Conservation (phyloP, 2,329 filamentous ascomycete genomes). For the Botrytis paeoniae region DNA sequence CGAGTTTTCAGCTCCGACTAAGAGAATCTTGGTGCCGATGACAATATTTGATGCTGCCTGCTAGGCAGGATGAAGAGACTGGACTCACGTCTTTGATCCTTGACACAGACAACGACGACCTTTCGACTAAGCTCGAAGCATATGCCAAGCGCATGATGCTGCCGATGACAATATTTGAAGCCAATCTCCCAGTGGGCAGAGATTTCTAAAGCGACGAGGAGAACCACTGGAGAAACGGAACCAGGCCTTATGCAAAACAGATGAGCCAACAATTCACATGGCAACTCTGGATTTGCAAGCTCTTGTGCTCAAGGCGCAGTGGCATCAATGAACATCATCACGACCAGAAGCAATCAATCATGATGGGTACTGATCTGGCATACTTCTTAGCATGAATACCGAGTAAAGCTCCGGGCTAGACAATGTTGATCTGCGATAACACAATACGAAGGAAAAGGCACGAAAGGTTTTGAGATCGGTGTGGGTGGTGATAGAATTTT, state of each 20-base stretch:
- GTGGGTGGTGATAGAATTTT: background rate
- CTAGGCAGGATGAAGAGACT: slow-evolving; percentile 34
- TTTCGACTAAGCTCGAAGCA: slow-evolving; percentile 42
- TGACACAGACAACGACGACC: slow-evolving; percentile 58
- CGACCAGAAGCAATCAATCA: background rate
- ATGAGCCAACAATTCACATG: background rate
- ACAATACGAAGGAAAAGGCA: background rate
- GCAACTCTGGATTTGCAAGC: background rate
- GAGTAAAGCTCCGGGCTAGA: background rate
- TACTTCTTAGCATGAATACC: background rate
- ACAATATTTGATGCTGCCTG: background rate
- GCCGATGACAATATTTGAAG: background rate
- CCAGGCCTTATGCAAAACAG: background rate
- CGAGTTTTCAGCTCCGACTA: background rate
- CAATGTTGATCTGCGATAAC: background rate
- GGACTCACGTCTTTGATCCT: slow-evolving; percentile 49
- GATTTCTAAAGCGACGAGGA: background rate
- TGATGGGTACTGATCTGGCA: background rate
- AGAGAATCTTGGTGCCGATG: background rate
- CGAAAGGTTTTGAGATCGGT: background rate
- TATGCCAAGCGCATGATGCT: slow-evolving; percentile 46
- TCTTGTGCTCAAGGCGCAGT: background rate
- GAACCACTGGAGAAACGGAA: background rate
- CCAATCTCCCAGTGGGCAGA: background rate
- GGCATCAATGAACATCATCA: background rate